Percentiles rank a stretch among this genome's conserved stretches.
Conservation (phyloP, 352 stramenopile genomes). For the Phytophthora foliorum region DNA sequence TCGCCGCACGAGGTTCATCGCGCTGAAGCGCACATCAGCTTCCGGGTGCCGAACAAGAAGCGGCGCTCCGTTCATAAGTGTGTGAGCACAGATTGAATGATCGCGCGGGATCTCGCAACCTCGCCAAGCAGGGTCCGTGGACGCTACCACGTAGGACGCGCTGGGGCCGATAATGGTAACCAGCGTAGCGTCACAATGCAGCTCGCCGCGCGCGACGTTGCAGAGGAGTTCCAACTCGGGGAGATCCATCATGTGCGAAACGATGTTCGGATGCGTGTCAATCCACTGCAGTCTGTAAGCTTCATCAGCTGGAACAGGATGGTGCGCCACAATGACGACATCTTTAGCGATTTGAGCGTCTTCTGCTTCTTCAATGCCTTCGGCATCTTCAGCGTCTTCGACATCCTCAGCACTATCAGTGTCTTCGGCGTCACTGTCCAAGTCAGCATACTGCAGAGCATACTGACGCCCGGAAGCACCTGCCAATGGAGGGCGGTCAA, state of each 20-base stretch:
- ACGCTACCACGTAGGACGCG: conserved; percentile 55
- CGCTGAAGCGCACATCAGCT: conserved; percentile 68
- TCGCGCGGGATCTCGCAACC: conserved; percentile 47
- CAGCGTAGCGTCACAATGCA: conserved; percentile 56
- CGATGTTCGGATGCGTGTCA: conserved; percentile 39
- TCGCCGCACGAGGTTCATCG: conserved; percentile 44
- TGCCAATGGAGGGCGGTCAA: conserved; percentile 28
- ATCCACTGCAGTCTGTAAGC: conserved; percentile 46
- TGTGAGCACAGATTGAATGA: conserved; percentile 67
- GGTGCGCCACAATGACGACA: conserved; percentile 29
- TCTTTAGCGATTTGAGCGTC: conserved; percentile 1
- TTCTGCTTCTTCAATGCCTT: conserved; percentile 20
- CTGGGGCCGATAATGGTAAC: conserved; percentile 58
- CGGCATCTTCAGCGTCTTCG: conserved; percentile 15
- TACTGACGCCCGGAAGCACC: conserved; percentile 50
- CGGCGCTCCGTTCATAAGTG: conserved; percentile 60
- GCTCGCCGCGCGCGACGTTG: conserved; percentile 54
- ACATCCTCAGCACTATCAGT: conserved; percentile 7
- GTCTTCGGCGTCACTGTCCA: conserved; percentile 14
- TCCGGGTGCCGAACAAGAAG: conserved; percentile 64
- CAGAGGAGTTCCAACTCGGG: conserved; percentile 77
- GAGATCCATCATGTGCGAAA: conserved; percentile 53
- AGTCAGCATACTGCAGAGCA: conserved; percentile 36
- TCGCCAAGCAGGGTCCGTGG: conserved; percentile 45
- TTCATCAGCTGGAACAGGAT: conserved; percentile 57